phyloP scores from a whole-genome alignment of 306 rosid genomes.

The Prunus mume region DNA sequence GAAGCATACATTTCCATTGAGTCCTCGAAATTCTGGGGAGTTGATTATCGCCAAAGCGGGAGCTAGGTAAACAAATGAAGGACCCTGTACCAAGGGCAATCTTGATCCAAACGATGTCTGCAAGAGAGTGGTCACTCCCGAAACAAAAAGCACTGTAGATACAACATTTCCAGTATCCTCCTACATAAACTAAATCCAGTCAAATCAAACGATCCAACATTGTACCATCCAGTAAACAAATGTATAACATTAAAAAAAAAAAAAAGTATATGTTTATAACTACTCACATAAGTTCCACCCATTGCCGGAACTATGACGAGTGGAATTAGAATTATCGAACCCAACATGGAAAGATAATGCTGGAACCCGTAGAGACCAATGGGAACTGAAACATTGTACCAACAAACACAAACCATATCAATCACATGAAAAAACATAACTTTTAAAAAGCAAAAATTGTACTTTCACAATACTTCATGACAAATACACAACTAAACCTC shows the following conservation, averaged over 20 bases:
- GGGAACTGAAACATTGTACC: conserved; percentile 49
- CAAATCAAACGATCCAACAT: conserved; percentile 38
- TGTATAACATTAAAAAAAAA: background rate
- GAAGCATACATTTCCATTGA: conserved; percentile 73
- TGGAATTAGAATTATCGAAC: conserved; percentile 85
- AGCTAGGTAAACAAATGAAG: conserved; percentile 87
- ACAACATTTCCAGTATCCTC: conserved; percentile 89
- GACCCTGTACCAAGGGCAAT: conserved; percentile 94
- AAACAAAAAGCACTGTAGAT: conserved; percentile 83
- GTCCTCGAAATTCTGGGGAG: conserved; percentile 79
- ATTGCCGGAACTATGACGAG: conserved; percentile 97
- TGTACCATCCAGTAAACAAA: conserved; percentile 12
- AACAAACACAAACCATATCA: conserved; percentile 16
- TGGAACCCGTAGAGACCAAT: conserved; percentile 86
- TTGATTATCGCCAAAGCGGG: conserved; percentile 85
- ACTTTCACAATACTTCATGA: background rate
- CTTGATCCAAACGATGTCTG: conserved; percentile 87
- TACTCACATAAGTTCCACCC: conserved; percentile 95
- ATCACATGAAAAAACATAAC: background rate
- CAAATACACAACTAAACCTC: background rate
- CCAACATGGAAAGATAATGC: conserved; percentile 82
- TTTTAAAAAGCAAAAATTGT: background rate
- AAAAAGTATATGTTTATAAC: background rate
- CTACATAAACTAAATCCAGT: conserved; percentile 61
- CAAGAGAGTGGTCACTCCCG: conserved; percentile 86